A percentile compares a stretch with the other conserved stretches of the same genome.
Evolutionary conservation across 768 basidiomycete species (phyloP).

Genomic region (Boletus vinaceobasis): DNA sequence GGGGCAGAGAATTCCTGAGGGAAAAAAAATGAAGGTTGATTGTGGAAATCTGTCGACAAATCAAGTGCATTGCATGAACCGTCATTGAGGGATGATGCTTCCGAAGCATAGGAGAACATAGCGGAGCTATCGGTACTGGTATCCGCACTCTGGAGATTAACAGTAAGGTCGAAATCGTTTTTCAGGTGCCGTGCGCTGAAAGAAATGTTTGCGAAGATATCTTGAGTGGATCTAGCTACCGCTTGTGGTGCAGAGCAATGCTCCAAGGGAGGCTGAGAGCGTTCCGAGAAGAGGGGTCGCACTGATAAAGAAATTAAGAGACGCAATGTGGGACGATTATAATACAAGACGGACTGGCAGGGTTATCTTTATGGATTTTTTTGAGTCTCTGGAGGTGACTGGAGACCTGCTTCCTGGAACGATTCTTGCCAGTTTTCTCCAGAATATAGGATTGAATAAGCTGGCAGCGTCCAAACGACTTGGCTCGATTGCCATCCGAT

Average conservation of each 20-base stretch:
- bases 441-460: conserved; percentile 38
- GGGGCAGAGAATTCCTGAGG: conserved; percentile 9
- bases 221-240: conserved; percentile 5
- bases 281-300: conserved; percentile 26
- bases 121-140: neutral
- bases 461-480: conserved; percentile 38
- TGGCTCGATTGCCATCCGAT: conserved; percentile 13
- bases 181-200: conserved; percentile 10
- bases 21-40: neutral
- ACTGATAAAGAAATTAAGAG: conserved; percentile 14
- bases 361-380: conserved; percentile 32
- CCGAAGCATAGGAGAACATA: conserved; percentile 5
- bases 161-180: conserved; percentile 8
- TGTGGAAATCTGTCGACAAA: conserved; percentile 6
- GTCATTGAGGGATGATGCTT: conserved; percentile 1
- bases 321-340: neutral
- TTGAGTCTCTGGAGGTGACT: conserved; percentile 39
- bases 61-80: neutral
- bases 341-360: conserved; percentile 27
- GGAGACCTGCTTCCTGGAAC: conserved; percentile 39
- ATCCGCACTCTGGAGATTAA: conserved; percentile 6
- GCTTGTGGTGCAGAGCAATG: conserved; percentile 4
- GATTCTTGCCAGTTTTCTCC: conserved; percentile 37
- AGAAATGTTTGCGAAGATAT: conserved; percentile 7
- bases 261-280: conserved; percentile 11